Percentiles rank a stretch among this genome's conserved stretches.
Conservation (phyloP, 306 rosid genomes). For the Castanea crenata region DNA sequence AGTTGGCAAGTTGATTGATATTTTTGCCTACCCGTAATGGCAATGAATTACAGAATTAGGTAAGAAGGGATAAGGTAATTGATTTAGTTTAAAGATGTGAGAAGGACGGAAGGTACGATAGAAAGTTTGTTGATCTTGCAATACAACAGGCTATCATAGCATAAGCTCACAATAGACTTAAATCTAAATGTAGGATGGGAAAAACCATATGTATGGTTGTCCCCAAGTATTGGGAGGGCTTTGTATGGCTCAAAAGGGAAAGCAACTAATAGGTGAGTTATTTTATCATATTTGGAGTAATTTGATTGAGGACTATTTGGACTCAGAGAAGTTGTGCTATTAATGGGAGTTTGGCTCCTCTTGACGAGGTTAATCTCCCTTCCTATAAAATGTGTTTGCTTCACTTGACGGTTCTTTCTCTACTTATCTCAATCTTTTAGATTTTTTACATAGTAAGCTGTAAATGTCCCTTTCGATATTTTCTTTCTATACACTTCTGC, state of each 20-base stretch:
- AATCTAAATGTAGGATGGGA: not conserved
- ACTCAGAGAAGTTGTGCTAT: not conserved
- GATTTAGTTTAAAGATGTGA: not conserved
- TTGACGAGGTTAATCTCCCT: not conserved
- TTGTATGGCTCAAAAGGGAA: not conserved
- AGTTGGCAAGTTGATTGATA: not conserved
- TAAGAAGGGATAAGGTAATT: not conserved
- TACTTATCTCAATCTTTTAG: too few species aligned
- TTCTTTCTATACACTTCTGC: too few species aligned
- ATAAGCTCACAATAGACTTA: not conserved
- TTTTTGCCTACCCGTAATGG: not conserved
- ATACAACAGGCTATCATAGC: not conserved
- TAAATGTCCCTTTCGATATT: too few species aligned
- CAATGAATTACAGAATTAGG: not conserved
- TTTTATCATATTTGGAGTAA: not conserved
- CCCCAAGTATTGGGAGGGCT: not conserved
- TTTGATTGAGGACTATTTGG: not conserved
- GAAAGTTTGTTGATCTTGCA: not conserved
- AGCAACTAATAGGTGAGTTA: not conserved
- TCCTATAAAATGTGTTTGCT: too few species aligned
- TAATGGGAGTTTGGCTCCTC: not conserved
- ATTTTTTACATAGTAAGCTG: too few species aligned
- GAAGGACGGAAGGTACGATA: not conserved
- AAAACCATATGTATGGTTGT: not conserved
- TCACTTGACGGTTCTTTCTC: too few species aligned